Evolutionary conservation across 169 alveolate species (phyloP).

Genomic region (Plasmodium billcollinsi): DNA sequence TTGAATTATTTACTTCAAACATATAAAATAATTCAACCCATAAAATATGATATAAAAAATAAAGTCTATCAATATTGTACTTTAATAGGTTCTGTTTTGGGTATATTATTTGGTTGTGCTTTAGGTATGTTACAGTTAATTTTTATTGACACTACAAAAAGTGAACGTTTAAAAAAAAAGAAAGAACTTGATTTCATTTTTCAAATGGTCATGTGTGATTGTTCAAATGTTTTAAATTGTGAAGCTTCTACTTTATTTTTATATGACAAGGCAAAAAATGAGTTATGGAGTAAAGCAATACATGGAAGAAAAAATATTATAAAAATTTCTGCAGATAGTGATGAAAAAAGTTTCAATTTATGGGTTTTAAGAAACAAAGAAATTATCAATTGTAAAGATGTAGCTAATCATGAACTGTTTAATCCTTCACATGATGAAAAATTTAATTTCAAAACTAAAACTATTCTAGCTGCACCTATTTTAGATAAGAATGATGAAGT

Average conservation of each 20-base stretch:
- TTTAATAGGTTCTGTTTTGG: conserved; percentile 60
- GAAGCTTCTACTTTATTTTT: conserved; percentile 62
- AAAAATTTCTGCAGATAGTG: conserved; percentile 55
- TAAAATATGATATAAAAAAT: conserved; percentile 54
- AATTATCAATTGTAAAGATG: conserved; percentile 72
- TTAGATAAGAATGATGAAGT: conserved; percentile 59
- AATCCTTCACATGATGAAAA: conserved; percentile 69
- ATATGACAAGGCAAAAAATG: conserved; percentile 65
- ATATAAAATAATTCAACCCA: conserved; percentile 37
- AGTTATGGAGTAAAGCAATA: conserved; percentile 73
- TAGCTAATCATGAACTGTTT: conserved; percentile 40
- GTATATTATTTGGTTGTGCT: conserved; percentile 55
- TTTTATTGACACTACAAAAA: conserved; percentile 64
- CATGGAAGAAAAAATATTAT: conserved; percentile 72
- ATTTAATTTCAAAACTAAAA: conserved; percentile 66
- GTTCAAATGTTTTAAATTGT: conserved; percentile 60
- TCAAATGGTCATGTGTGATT: conserved; percentile 77
- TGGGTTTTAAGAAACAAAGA: conserved; percentile 73
- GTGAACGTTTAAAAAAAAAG: conserved; percentile 66
- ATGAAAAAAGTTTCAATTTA: conserved; percentile 65
- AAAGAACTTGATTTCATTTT: conserved; percentile 61
- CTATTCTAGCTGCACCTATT: conserved; percentile 73
- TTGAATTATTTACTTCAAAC: conserved; percentile 55
- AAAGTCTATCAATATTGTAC: conserved; percentile 60
- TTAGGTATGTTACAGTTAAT: conserved; percentile 58